Conservation (phyloP, 768 basidiomycete species). For the Rubroboletus pulcherrimus region DNA sequence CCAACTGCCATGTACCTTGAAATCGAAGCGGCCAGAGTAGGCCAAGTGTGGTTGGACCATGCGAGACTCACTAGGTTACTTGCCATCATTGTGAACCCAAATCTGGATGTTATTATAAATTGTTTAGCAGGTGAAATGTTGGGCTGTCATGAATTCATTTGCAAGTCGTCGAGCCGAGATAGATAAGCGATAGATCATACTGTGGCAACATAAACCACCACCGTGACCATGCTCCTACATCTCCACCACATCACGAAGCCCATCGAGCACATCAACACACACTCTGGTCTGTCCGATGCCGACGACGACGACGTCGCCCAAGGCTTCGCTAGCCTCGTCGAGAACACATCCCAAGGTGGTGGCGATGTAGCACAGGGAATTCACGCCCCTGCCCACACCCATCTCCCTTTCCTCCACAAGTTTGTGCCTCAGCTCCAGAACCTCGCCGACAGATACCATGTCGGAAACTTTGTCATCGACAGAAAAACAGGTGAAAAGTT, state of each 20-base stretch:
- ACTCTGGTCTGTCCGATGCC: conserved; percentile 16
- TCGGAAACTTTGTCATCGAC: conserved; percentile 56
- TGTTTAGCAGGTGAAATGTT: background rate
- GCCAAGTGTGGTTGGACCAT: no score
- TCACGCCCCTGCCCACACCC: conserved; percentile 33
- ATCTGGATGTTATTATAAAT: background rate
- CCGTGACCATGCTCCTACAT: conserved; percentile 13
- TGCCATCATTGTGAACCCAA: no score
- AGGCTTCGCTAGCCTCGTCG: conserved; percentile 20
- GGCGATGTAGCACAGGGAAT: conserved; percentile 26
- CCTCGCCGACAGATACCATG: conserved; percentile 49
- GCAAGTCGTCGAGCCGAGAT: background rate
- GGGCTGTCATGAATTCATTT: background rate
- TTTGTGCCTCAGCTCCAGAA: conserved; percentile 55
- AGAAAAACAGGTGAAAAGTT: conserved; percentile 47
- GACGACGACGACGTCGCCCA: conserved; percentile 20
- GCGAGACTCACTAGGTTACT: no score
- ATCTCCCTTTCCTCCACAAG: conserved; percentile 40
- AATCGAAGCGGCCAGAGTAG: no score
- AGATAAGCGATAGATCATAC: conserved; percentile 2
- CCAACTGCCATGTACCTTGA: no score
- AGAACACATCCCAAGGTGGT: conserved; percentile 1
- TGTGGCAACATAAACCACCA: background rate
- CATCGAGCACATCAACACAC: conserved; percentile 25
- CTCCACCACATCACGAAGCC: conserved; percentile 23